Base-by-base conservation (phyloP, 2,329 filamentous ascomycete genomes). In the Colletotrichum shisoi region DNA sequence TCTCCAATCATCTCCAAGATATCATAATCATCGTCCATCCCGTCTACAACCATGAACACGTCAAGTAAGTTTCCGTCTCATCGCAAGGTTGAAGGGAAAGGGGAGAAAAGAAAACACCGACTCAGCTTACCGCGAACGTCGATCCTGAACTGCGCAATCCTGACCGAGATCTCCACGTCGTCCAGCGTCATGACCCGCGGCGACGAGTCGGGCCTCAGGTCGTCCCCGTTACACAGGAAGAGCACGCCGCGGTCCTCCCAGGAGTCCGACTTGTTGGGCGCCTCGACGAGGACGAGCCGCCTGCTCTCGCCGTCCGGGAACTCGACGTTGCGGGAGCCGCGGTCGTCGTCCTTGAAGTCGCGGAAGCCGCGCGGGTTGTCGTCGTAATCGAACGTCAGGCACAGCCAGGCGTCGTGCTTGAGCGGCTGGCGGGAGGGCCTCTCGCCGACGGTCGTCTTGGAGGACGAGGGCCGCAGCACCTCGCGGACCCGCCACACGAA, bases 351-450 rank as follows among this genome's bases (percentile, higher is more conserved):
- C 13, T n/a, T 21, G 9, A 58, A 49, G 3, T 58, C 56, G n/a
- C 56, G 56, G 31, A 24, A 58, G 42, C 56, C 56, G 8, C 56
- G 44, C 6, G 42, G 42, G 56, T 58, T 49, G 24, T 58, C 44
- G 3, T 11, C 39, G n/a, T 62, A 66, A 2, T 62, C 44, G 9
- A 57, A 66, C 0, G 63, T 62, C 27, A 66, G 24, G 37, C 63
- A 66, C 3, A 66, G 60, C 5, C 12, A 7, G 11, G 34, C 19
- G 1, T 13, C 19, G 11, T 62, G 49, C 7, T 39, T 51, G 1
- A 66, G 53, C 9, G 40, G 49, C 3, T 8, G 13, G 4, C 3
- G 15, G 1, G 59, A 27, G 12, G 39, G 31, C 12, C 45, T 9
- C 31, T 12, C 31, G 9, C 11, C 9, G 34, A 62, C 37, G 31